Conservation (phyloP, 441 rosid genomes). For the Manihot esculenta region DNA sequence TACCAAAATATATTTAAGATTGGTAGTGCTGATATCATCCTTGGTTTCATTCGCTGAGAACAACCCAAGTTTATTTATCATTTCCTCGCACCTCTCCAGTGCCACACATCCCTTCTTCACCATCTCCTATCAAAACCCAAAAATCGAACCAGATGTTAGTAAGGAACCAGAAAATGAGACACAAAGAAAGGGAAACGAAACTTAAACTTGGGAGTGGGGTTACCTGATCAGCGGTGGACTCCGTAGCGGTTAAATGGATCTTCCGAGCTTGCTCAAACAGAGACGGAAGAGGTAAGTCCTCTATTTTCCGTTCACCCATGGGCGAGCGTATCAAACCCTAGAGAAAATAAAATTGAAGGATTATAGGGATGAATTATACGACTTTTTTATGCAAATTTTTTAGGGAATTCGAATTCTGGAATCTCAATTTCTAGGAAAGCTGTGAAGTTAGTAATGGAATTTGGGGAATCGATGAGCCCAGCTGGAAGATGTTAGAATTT, state of each 20-base stretch:
- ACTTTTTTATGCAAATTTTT: too few species aligned
- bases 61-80: conserved; percentile 74
- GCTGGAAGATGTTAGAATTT: too few species aligned
- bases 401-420: not conserved
- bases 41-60: conserved; percentile 88
- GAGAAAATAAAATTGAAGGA: too few species aligned
- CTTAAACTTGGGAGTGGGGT: not conserved
- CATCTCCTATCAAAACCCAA: conserved; percentile 41
- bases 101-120: conserved; percentile 66
- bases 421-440: accelerated
- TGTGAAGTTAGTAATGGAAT: too few species aligned
- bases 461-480: too few species aligned
- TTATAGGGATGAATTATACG: too few species aligned
- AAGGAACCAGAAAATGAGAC: not conserved
- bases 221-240: conserved; percentile 70
- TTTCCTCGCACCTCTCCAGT: conserved; percentile 76
- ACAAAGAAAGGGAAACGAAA: not conserved
- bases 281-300: conserved; percentile 65
- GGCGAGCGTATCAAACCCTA: not conserved
- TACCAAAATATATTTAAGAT: conserved; percentile 90
- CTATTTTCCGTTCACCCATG: conserved; percentile 38
- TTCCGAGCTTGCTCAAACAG: conserved; percentile 76
- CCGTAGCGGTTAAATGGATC: conserved; percentile 56
- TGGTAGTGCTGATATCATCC: conserved; percentile 76
- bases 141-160: not conserved